Conservation (phyloP, 371 early-diverging fungal genomes). For the Mucor lusitanicus region DNA sequence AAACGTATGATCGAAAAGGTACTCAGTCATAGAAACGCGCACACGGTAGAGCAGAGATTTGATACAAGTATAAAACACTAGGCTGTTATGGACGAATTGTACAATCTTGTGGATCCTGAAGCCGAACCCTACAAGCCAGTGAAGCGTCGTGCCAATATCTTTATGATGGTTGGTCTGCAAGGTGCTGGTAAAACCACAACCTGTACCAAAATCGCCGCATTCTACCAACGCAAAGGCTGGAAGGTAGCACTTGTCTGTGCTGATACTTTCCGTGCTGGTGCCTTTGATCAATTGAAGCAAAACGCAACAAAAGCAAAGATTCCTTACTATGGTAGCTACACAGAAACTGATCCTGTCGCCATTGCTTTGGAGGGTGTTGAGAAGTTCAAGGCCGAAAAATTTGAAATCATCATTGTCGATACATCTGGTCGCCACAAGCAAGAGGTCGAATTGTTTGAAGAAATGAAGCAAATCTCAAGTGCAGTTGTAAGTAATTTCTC, state of each 20-base stretch:
- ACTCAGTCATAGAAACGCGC: neutral
- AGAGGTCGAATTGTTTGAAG: constrained; percentile 96
- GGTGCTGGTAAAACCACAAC: constrained; percentile 99
- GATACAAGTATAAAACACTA: constrained; percentile 16
- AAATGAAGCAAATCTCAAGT: constrained; percentile 96
- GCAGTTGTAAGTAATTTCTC: constrained; percentile 64
- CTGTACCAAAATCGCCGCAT: constrained; percentile 97
- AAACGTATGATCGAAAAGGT: constrained; percentile 90
- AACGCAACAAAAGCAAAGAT: constrained; percentile 99
- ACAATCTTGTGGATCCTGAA: constrained; percentile 92
- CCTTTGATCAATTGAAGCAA: constrained; percentile 99
- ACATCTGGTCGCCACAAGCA: constrained; percentile 99
- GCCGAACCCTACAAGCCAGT: constrained; percentile 87
- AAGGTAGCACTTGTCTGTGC: constrained; percentile 98
- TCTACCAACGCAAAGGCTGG: constrained; percentile 98
- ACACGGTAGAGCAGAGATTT: no score
- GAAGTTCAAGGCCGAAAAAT: constrained; percentile 95
- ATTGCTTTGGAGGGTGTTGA: constrained; percentile 96
- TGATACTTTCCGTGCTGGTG: constrained; percentile 99
- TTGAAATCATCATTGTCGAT: constrained; percentile 99
- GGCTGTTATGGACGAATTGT: constrained; percentile 97
- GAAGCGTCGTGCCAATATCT: constrained; percentile 84
- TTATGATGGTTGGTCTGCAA: constrained; percentile 99
- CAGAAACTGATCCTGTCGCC: constrained; percentile 95
- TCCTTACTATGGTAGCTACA: constrained; percentile 94